Base-by-base conservation (phyloP, 177 flowering plant species). In the Vitis hybrid region DNA sequence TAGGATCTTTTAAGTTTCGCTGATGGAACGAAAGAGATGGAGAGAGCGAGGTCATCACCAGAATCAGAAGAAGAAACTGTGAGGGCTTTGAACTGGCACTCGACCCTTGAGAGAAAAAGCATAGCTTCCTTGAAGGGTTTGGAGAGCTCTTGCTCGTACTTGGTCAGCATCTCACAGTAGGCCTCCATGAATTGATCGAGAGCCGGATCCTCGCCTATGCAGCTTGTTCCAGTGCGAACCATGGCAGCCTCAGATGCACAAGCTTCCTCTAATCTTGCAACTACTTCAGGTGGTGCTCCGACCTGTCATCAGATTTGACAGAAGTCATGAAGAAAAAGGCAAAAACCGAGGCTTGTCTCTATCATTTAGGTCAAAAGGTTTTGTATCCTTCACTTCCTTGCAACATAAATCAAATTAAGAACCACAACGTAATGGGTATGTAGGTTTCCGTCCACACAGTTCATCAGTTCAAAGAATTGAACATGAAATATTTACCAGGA, bases 101-200 rank as follows among this genome's bases (percentile, higher is more conserved):
- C 98, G 13, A 93, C 81, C 71, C 82, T 85, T n/a, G 88, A 83
- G 40, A 93, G 84, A 71, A 95, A 93, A 52, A 85, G 75, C 98
- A 91, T 93, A 79, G 98, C 98, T 81, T 95, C 99, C 65, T 89
- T 89, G 70, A 93, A 87, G 57, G 99, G 98, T 75, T 93, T 95
- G 0, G 94, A 81, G 60, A 95, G 91, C 69, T 95, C 99, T 78
- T 91, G 92, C 78, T 90, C 94, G 56, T 95, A 95, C 76, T 95
- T 95, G 14, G 76, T 82, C 51, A 95, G 86, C 99, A 93, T 93
- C 82, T 95, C 99, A 70, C 94, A 95, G 80, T 93, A 95, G 0
- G 98, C 98, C 64, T 93, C 99, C 99, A 95, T 95, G 84, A 95
- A 95, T 76, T 95, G 99, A 77, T 95, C 99, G 14, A 95, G 90